Evolutionary conservation across 2,329 filamentous ascomycete genomes (phyloP), one percentile per base, ranked within the genome.

Genomic region (Ascochyta clinopodiicola): DNA sequence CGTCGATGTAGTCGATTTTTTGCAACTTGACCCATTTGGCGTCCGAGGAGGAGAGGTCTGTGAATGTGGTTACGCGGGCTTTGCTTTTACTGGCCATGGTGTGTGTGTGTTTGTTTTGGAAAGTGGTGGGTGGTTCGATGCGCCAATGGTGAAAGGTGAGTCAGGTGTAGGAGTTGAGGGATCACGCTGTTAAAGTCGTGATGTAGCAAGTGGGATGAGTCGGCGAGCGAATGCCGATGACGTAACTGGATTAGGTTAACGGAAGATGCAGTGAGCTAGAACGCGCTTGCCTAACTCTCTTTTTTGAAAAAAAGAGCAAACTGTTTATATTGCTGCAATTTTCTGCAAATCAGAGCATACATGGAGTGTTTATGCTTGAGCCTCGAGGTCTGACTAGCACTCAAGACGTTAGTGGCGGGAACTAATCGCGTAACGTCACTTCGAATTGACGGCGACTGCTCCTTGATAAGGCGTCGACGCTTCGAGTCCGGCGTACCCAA

Each of bases 1-100:
- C 82, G 67, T 91, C 88, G 57, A 78, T 77, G 72, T 91, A 92
- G 40, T 70, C 74, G 3, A 68, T 71, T 59, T 73, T 75, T 61
- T 82, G 66, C 19, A 70, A 53, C 19, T 67, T 65, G 25, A 70
- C 37, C 67, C 67, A 70, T 67, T 67, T 68, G 21, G 67, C 67
- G 13, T 64, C 60, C 3, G 57, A 44, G 25, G 63, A 64, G 44
- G 67, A 51, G 45, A 70, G 67, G 46, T 64, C 60, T 6, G 51
- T 57, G 34, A 66, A 54, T 5, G 64, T 52, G n/a, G 62, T 66
- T 19, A 68, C 53, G 42, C 62, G 62, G 13, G 64, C 61, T 21
- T 50, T 61, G 32, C 44, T 37, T 13, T 57, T 61, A 43, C 46
- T 45, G 32, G 53, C 37, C 53, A 59, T 66, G 42, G 43, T 61